Percentiles rank a stretch among this genome's conserved stretches.
These are phyloP conservation scores for Claviceps sorghi DNA, from an alignment of 2,329 filamentous ascomycete genomes.

Conservation along the genomic window DNA sequence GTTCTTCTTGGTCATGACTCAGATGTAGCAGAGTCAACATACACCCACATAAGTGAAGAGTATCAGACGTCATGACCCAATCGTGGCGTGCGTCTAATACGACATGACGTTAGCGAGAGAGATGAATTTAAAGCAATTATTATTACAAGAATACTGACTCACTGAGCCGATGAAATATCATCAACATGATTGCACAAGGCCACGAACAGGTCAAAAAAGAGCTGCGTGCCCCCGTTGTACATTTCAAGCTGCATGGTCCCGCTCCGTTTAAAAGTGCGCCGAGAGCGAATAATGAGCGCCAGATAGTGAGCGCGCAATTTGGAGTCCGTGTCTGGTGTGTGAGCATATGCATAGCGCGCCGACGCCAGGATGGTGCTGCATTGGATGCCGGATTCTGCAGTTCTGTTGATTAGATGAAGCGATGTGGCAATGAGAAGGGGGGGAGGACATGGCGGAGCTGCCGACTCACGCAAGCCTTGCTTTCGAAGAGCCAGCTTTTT, in stretches of 20 bases:
- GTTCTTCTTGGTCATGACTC: too few relatives aligned
- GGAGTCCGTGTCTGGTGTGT: constrained; percentile 83
- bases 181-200: constrained; percentile 84
- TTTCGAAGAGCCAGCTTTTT: constrained; percentile 77
- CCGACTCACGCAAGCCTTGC: constrained; percentile 60
- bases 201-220: constrained; percentile 91
- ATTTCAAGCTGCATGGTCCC: constrained; percentile 95
- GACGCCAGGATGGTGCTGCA: constrained; percentile 74
- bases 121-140: background rate
- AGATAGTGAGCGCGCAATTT: constrained; percentile 83
- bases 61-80: constrained; percentile 29
- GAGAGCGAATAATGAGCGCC: constrained; percentile 77
- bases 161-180: constrained; percentile 45
- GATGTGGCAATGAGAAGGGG: background rate
- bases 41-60: constrained; percentile 2
- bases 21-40: background rate
- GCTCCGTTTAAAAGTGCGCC: constrained; percentile 80
- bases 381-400: constrained; percentile 57
- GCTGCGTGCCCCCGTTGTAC: constrained; percentile 64
- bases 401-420: constrained; percentile 4
- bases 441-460: background rate
- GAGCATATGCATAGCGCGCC: constrained; percentile 76
- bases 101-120: constrained; percentile 1
- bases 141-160: constrained; percentile 20
- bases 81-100: constrained; percentile 25